Evolutionary conservation across 129 eudicot species (phyloP).

Genomic region (Flaveria linearis): DNA sequence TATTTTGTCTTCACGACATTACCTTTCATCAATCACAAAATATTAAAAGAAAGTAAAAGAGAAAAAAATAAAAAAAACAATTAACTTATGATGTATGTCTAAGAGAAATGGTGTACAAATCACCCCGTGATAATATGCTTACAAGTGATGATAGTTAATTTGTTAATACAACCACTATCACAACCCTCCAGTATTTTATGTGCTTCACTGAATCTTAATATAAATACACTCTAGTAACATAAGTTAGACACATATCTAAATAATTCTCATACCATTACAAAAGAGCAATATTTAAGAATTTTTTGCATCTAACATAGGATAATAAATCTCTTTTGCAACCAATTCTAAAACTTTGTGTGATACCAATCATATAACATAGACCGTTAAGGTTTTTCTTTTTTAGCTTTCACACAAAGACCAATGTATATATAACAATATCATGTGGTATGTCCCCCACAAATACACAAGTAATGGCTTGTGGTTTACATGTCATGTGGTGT

Average conservation of each 20-base stretch:
- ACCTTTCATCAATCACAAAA: no score
- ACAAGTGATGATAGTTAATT: no score
- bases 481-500: constrained; percentile 60
- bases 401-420: not conserved
- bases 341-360: not conserved
- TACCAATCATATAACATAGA: not conserved
- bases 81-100: no score
- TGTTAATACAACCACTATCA: not conserved
- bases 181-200: not conserved
- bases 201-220: not conserved
- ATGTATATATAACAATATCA: constrained; percentile 18
- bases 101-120: no score
- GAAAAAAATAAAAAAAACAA: no score
- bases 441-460: constrained; percentile 54
- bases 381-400: not conserved
- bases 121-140: no score
- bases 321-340: not conserved
- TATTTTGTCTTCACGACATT: no score
- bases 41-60: no score
- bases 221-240: no score
- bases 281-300: not conserved
- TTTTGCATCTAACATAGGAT: not conserved
- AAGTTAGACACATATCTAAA: not conserved
- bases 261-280: not conserved
- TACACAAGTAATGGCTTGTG: constrained; percentile 34